Base-by-base conservation (phyloP, 179 eudicot species). In the Beta macrorhiza region DNA sequence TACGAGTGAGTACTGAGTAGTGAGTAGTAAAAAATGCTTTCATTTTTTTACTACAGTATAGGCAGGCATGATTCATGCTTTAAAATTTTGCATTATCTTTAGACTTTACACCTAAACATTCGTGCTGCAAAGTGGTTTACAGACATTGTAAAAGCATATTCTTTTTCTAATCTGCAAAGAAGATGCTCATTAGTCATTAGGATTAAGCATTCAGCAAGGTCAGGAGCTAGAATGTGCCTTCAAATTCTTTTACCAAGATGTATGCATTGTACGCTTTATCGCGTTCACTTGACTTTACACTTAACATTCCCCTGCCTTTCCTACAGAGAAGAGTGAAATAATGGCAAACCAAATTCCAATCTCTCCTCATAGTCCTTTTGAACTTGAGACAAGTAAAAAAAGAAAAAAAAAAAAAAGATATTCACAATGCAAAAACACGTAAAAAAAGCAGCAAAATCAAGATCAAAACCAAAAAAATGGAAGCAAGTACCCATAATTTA, bases 321-420 rank as follows among this genome's bases (percentile, higher is more conserved):
- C 58, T 82, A 57, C 65, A 78, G 32, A 74, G 73, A 82, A 57
- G 85, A 82, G 83, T 85, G 85, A 74, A 75, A 65, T 61, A 55
- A 49, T 79, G 83, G 87, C 81, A 79, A 85, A 49, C 80, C 77
- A 82, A 79, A 82, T 82, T 85, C 87, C 79, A 67, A 44, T 37
- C 25, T 67, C n/a, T 68, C n/a, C 79, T 70, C 47, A 68, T 75
- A 78, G 74, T 70, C 44, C 67, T 78, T 67, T 80, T 58, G 71
- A 37, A 70, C 80, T 44, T 62, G 6, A 76, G 64, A 69, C 56
- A 67, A 25, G 72, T 42, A 64, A 68, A 52, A 19, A 53, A 7
- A 3, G 1, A 29, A 29, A 29, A 29, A 29, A 53, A 7, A 3
- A 29, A 29, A 29, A 29, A 29, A 29, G 1, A 32, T 25, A 52